These are phyloP conservation scores for Cryptosporidium baileyi DNA, from an alignment of 169 alveolate genomes.

Conservation along the genomic window DNA sequence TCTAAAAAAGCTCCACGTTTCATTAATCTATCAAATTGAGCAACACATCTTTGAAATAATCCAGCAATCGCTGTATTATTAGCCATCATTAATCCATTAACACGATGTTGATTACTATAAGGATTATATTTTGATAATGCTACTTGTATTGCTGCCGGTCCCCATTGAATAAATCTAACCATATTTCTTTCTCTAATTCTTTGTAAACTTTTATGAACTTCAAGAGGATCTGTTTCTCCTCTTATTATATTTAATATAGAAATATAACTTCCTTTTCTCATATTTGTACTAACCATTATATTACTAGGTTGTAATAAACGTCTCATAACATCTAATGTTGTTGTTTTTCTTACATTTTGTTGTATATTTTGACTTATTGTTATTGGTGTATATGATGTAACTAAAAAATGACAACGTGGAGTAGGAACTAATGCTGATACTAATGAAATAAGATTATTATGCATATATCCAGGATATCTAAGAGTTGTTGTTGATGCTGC, in stretches of 20 bases:
- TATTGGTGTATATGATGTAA: slow-evolving; percentile 98
- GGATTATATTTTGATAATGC: slow-evolving; percentile 97
- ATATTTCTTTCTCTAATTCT: slow-evolving; percentile 90
- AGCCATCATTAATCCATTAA: slow-evolving; percentile 98
- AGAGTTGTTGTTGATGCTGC: slow-evolving; percentile 92
- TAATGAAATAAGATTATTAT: slow-evolving; percentile 94
- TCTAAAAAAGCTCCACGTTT: slow-evolving; percentile 97
- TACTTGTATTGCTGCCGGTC: slow-evolving; percentile 98
- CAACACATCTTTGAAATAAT: slow-evolving; percentile 86
- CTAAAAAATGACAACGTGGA: slow-evolving; percentile 98
- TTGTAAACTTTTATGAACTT: slow-evolving; percentile 92
- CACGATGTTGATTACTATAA: slow-evolving; percentile 93
- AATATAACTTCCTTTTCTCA: slow-evolving; percentile 89
- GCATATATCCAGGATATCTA: slow-evolving; percentile 98
- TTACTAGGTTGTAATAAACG: slow-evolving; percentile 91
- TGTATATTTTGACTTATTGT: slow-evolving; percentile 75
- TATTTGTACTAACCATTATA: slow-evolving; percentile 78
- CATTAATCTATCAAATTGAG: slow-evolving; percentile 91
- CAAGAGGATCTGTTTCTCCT: slow-evolving; percentile 93
- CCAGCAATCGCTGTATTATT: slow-evolving; percentile 97
- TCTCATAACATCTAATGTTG: slow-evolving; percentile 98
- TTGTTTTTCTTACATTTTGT: slow-evolving; percentile 90
- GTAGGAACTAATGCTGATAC: slow-evolving; percentile 97
- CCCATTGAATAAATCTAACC: slow-evolving; percentile 93
- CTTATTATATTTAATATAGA: slow-evolving; percentile 91